Evolutionary conservation across 169 alveolate species (phyloP), one percentile per base, ranked within the genome.

Genomic region (Plasmodium inui): DNA sequence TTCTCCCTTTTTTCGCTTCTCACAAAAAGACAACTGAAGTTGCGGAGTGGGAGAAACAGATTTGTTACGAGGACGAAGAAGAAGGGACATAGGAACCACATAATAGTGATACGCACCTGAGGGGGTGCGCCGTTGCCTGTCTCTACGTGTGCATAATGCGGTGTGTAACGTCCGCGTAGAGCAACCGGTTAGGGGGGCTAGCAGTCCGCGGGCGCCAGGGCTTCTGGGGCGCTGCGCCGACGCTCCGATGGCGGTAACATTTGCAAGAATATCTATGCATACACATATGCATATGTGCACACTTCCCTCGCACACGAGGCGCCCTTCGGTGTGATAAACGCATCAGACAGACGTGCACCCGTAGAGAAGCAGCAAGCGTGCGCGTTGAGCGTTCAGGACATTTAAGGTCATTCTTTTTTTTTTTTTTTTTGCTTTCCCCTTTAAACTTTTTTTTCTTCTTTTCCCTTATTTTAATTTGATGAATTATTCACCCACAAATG

Each of bases 31-130:
- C 19, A 76, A 30, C 67, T 53, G 22, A 37, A 22, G 17, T 76
- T 44, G 50, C 22, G 28, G 39, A 17, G 26, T 22, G 70, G 81
- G 57, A 86, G 44, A 86, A 74, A 32, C 67, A 86, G 67, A 32
- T 67, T 6, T 19, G 67, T 19, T 6, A 74, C 30, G 70, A 86
- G 78, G 39, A 50, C 78, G 26, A 86, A 70, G 81, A 86, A 50
- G 61, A 74, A 44, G 30, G 72, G n/a, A 74, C 39, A 86, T 50
- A 53, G 74, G 81, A 74, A 86, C 93, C 80, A 86, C 93, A 86
- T 86, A 86, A 74, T 83, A 83, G 32, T 84, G 39, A 41, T 55
- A 50, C 67, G 73, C 71, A 44, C 74, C 50, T 12, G 46, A 22
- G 73, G 72, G 57, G 37, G 76, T 26, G 76, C 41, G 76, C 30